phyloP scores from a whole-genome alignment of 2,329 filamentous ascomycete species.

The Endoconidiophora laricicola region DNA sequence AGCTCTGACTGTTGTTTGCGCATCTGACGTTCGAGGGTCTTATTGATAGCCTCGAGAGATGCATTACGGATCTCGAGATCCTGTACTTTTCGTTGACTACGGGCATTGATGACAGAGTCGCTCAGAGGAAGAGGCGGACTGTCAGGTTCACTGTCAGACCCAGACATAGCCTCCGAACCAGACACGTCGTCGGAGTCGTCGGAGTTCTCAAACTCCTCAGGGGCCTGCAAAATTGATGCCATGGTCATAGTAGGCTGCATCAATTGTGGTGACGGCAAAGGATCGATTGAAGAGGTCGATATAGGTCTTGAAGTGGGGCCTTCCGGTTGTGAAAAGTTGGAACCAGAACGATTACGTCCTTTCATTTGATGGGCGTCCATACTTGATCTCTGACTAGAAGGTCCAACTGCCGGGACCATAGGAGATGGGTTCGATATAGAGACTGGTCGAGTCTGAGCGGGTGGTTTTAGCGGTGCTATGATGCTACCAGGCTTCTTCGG shows the following conservation, averaged over 20 bases:
- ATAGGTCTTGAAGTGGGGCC: conserved; percentile 15
- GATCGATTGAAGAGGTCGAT: conserved; percentile 11
- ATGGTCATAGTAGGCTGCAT: conserved; percentile 27
- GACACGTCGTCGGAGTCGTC: neutral
- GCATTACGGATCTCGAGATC: conserved; percentile 95
- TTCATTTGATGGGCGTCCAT: conserved; percentile 7
- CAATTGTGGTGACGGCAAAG: conserved; percentile 3
- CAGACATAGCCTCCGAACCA: conserved; percentile 6
- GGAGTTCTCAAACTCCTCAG: conserved; percentile 29
- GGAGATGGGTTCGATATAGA: conserved; percentile 11
- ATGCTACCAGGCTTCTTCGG: conserved; percentile 9
- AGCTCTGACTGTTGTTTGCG: conserved; percentile 82
- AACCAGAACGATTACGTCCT: conserved; percentile 3
- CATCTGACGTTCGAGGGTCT: conserved; percentile 78
- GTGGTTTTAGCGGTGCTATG: conserved; percentile 4
- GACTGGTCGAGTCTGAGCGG: conserved; percentile 7
- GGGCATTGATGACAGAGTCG: conserved; percentile 72
- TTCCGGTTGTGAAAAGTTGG: conserved; percentile 9
- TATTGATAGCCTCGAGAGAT: conserved; percentile 85
- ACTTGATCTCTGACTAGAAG: conserved; percentile 5
- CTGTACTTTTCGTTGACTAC: conserved; percentile 83
- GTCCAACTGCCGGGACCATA: conserved; percentile 4
- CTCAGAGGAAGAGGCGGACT: conserved; percentile 21
- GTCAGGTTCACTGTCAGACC: conserved; percentile 9
- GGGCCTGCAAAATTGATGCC: conserved; percentile 38